A percentile compares a stretch with the other conserved stretches of the same genome.
These are phyloP conservation scores for Trypanosoma cruzi DNA, from an alignment of 208 protist species.

Conservation along the genomic window DNA sequence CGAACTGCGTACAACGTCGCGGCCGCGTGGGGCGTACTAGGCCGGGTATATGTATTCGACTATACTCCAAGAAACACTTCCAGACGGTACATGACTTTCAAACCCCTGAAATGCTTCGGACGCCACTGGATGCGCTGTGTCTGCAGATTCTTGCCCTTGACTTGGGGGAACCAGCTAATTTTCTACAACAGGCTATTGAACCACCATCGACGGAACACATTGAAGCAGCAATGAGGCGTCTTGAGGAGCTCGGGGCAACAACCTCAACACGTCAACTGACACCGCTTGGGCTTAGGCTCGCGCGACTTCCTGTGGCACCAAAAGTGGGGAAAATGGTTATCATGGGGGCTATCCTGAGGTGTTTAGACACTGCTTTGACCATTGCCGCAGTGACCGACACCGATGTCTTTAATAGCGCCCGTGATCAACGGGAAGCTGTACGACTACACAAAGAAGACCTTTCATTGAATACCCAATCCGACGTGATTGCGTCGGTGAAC, in stretches of 20 bases:
- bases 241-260: slow-evolving; percentile 77
- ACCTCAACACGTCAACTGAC: slow-evolving; percentile 85
- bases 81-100: slow-evolving; percentile 82
- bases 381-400: slow-evolving; percentile 79
- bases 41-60: slow-evolving; percentile 93
- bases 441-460: slow-evolving; percentile 79
- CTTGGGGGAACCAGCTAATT: slow-evolving; percentile 63
- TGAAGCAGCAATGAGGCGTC: slow-evolving; percentile 59
- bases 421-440: slow-evolving; percentile 52
- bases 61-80: slow-evolving; percentile 91
- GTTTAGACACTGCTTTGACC: slow-evolving; percentile 94
- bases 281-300: slow-evolving; percentile 79
- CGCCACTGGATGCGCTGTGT: slow-evolving; percentile 93
- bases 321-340: slow-evolving; percentile 93
- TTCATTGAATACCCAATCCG: slow-evolving; percentile 72
- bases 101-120: slow-evolving; percentile 95
- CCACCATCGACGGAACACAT: slow-evolving; percentile 63
- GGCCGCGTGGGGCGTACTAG: slow-evolving; percentile 94
- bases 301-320: slow-evolving; percentile 77
- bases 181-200: slow-evolving; percentile 80
- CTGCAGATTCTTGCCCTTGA: slow-evolving; percentile 76
- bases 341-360: slow-evolving; percentile 88
- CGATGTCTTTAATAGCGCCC: slow-evolving; percentile 64
- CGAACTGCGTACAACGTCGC: slow-evolving; percentile 94
- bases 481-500: slow-evolving; percentile 86